Base-by-base conservation (phyloP, 805 yeast genomes). In the Yarrowia alimentaria region DNA sequence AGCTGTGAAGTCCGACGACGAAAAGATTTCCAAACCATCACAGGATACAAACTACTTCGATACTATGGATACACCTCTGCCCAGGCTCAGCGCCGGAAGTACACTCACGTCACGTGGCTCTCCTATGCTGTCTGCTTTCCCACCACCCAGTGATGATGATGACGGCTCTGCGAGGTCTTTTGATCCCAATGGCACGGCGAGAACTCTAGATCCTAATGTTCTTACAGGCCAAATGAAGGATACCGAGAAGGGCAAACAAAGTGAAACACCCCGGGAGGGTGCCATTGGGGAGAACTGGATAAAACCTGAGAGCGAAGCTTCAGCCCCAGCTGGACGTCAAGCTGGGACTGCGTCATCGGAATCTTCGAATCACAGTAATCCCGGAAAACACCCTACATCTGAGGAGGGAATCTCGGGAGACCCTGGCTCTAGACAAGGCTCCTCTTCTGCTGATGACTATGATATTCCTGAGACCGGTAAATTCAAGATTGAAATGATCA, bases 41-140 rank as follows among this genome's bases (percentile, higher is more conserved):
- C 21, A 37, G 8, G 30, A 37, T 37, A 37, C 43, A 29, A 37
- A 37, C 43, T 37, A 37, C 43, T 37, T 37, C 25, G 43, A 37
- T 37, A 37, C 43, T 30, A 17, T 24, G 24, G 43, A 37, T 24
- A 37, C 43, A 29, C 30, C 43, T 2, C 30, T 21, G 8, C 43
- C 30, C 4, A 21, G 12, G 12, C 31, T 12, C 11, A 37, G 43
- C 12, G 43, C 43, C 3, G 43, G 43, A 11, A 37, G 30, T 21
- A 37, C 43, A 9, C 22, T 37, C 8, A 25, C 43, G 5, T 37
- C 43, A 6, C 43, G 17, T 24, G 43, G 30, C 5, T 37, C 43
- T 3, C 43, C 43, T 4, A 17, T 37, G 43, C 30, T 37, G 4
- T 37, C 43, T 37, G 43, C 43, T 12, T 37, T 37, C 20, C 42